phyloP scores from a whole-genome alignment of 2,329 filamentous ascomycete species.

The Fusarium nelsonii region DNA sequence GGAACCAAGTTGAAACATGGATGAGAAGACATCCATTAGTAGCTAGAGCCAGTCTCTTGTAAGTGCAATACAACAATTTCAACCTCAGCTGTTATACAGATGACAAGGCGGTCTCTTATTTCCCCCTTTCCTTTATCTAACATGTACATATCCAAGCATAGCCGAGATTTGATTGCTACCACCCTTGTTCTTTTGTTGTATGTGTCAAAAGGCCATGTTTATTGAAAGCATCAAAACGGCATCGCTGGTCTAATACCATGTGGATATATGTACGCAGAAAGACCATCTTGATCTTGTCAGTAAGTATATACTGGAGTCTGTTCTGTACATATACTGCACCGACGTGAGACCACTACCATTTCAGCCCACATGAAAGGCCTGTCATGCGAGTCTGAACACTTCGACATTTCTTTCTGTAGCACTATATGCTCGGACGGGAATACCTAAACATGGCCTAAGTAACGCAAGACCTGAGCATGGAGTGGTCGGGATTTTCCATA shows the following conservation, averaged over 20 bases:
- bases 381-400: neutral
- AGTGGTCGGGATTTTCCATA: neutral
- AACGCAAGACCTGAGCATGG: neutral
- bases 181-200: neutral
- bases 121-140: neutral
- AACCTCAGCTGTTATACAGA: neutral
- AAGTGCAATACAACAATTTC: slow-evolving; percentile 4
- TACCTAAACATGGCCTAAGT: neutral
- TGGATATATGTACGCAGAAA: neutral
- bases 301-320: neutral
- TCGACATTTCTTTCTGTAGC: neutral
- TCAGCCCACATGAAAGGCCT: neutral
- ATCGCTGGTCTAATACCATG: neutral
- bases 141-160: neutral
- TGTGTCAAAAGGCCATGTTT: neutral
- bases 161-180: slow-evolving; percentile 3
- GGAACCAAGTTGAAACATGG: slow-evolving; percentile 1
- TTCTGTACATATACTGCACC: neutral
- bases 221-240: neutral
- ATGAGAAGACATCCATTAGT: neutral
- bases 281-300: neutral
- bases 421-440: neutral
- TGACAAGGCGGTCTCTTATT: neutral
- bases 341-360: neutral
- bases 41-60: neutral